Evolutionary conservation across 2,329 filamentous ascomycete species (phyloP), one percentile per base, ranked within the genome.

Genomic region (Trichoderma brevicompactum): DNA sequence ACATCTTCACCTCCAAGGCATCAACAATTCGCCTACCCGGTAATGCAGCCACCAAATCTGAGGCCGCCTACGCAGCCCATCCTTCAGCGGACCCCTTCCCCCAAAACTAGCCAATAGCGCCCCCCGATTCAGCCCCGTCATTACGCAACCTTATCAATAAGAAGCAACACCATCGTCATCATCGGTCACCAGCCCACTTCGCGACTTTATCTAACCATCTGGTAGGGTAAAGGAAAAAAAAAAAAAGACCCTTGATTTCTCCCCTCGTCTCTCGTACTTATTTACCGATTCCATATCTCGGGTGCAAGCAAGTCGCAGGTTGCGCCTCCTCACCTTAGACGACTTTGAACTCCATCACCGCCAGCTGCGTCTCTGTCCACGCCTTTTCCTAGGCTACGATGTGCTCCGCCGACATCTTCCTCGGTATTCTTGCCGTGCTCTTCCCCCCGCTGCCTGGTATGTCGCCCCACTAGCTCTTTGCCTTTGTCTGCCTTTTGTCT

Each of bases 331-430:
- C 23, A 5, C 23, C 23, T 28, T 28, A 5, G 2, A 28, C 23
- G 23, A 28, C 23, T 28, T 28, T 5, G 5, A 44, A 19, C n/a
- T 17, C 5, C 34, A 36, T 10, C 48, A 34, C 23, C 41, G 7
- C 40, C n/a, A 12, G 32, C 12, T 13, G 32, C 36, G 36, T 10
- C 36, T 4, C 17, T 15, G 2, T 53, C 15, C 13, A 28, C 5
- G 7, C 52, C 52, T 40, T 36, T 28, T 17, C 49, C 12, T 34
- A 7, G 12, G 40, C 15, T 65, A 74, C 70, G 49, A 88, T 88
- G 86, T 88, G 85, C 75, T 75, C 82, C 62, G 71, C 82, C 58
- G 87, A 89, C 74, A 78, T 87, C 72, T 89, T 90, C 74, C 84
- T 90, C 68, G 85, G 82, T 36, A 32, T 69, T 41, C 32, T 71